phyloP scores from a whole-genome alignment of 495 filamentous ascomycete genomes.

The Neurospora pannonica region DNA sequence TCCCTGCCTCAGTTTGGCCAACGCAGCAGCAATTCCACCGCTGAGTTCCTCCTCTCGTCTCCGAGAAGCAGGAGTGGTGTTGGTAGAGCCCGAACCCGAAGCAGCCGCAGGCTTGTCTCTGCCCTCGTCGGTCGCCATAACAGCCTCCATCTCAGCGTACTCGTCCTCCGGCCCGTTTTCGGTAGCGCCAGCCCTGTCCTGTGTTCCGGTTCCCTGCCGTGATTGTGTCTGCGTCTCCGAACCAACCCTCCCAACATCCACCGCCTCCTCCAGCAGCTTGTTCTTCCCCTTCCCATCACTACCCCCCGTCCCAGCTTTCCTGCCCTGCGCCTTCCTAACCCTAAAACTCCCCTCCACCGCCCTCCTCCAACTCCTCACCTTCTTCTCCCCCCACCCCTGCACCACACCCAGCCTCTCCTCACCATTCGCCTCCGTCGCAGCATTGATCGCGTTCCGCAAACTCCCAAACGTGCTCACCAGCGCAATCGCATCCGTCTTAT shows the following conservation, averaged over 20 bases:
- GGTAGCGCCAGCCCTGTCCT: neutral
- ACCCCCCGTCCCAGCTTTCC: constrained; percentile 23
- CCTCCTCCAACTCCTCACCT: constrained; percentile 73
- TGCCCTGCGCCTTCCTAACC: constrained; percentile 56
- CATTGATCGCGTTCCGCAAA: constrained; percentile 77
- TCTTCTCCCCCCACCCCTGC: constrained; percentile 90
- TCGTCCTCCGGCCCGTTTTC: neutral
- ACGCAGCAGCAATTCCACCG: constrained; percentile 43
- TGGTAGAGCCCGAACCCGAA: constrained; percentile 27
- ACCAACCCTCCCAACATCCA: constrained; percentile 27
- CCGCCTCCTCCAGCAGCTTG: constrained; percentile 19
- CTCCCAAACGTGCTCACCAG: constrained; percentile 84
- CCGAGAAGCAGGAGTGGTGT: constrained; percentile 21
- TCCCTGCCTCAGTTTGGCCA: constrained; percentile 41
- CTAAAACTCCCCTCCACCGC: constrained; percentile 78
- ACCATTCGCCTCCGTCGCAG: constrained; percentile 35
- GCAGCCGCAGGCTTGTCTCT: too few relatives aligned
- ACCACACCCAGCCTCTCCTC: constrained; percentile 64
- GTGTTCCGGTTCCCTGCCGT: neutral
- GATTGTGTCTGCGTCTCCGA: constrained; percentile 7
- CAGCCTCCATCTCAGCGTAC: constrained; percentile 34
- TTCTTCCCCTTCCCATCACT: constrained; percentile 12
- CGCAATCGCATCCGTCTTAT: constrained; percentile 85
- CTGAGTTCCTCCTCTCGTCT: constrained; percentile 32
- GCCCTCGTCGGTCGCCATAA: constrained; percentile 16